phyloP scores from a whole-genome alignment of 2,329 filamentous ascomycete genomes.

The Cordyceps pruinosa region DNA sequence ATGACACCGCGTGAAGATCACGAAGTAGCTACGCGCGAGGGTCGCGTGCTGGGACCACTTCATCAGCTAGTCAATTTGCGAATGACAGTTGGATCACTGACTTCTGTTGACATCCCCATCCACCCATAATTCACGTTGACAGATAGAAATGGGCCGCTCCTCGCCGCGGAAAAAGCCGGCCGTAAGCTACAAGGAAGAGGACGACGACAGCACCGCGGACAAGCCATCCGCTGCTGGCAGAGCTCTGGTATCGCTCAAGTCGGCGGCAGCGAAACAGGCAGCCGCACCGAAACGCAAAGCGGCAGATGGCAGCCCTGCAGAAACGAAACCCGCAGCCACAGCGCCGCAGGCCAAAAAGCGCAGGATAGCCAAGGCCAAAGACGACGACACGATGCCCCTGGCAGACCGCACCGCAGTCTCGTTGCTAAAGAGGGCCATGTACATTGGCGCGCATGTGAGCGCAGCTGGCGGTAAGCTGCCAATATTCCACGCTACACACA shows the following conservation, averaged over 20 bases:
- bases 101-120: neutral
- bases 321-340: slow-evolving; percentile 18
- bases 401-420: slow-evolving; percentile 57
- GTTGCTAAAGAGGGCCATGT: slow-evolving; percentile 63
- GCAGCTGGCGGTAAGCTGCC: slow-evolving; percentile 65
- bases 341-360: slow-evolving; percentile 34
- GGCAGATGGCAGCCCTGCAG: slow-evolving; percentile 16
- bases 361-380: slow-evolving; percentile 31
- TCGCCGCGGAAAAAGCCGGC: slow-evolving; percentile 27
- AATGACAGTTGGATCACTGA: neutral
- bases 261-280: slow-evolving; percentile 11
- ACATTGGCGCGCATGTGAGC: slow-evolving; percentile 88
- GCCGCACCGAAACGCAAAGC: slow-evolving; percentile 20
- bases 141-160: slow-evolving; percentile 26
- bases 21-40: neutral
- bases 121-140: neutral
- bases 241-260: slow-evolving; percentile 18
- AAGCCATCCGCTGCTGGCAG: slow-evolving; percentile 14
- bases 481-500: neutral
- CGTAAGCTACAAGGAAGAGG: slow-evolving; percentile 27
- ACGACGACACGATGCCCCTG: slow-evolving; percentile 51
- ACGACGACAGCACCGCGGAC: slow-evolving; percentile 14
- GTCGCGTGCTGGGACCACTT: neutral
- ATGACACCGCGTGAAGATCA: slow-evolving; percentile 2
- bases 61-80: neutral